phyloP scores from a whole-genome alignment of 1,139 yeast genomes.

The Yamadazyma membranifaciens region DNA sequence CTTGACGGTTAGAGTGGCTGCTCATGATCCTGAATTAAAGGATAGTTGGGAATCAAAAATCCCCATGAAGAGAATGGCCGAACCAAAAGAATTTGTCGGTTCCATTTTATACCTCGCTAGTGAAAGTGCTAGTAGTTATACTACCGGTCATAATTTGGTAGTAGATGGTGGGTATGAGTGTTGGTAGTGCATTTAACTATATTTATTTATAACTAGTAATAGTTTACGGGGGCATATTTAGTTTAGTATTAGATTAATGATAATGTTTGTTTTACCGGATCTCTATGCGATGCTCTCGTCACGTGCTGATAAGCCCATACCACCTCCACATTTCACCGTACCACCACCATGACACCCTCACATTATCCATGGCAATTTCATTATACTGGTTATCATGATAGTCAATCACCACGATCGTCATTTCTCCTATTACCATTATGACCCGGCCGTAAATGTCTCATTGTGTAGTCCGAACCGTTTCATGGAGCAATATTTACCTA shows the following conservation, averaged over 20 bases:
- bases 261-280: conserved; percentile 6
- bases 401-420: too few species aligned
- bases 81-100: conserved; percentile 50
- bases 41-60: conserved; percentile 48
- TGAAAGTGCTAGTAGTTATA: conserved; percentile 44
- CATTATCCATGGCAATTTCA: too few species aligned
- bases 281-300: neutral
- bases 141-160: conserved; percentile 51
- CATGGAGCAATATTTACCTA: too few species aligned
- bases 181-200: conserved; percentile 21
- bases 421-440: too few species aligned
- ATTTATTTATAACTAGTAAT: too few species aligned
- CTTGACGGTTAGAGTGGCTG: conserved; percentile 45
- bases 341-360: too few species aligned
- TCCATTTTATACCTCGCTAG: conserved; percentile 48
- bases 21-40: conserved; percentile 47
- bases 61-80: conserved; percentile 53
- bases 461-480: too few species aligned
- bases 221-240: too few species aligned
- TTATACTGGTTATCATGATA: too few species aligned
- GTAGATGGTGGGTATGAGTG: conserved; percentile 51
- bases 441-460: too few species aligned
- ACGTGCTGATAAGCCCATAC: neutral
- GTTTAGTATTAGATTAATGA: conserved; percentile 8
- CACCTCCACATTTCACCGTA: too few species aligned